Conservation (phyloP, 805 yeast genomes). For the Isabelozyma heimii region DNA sequence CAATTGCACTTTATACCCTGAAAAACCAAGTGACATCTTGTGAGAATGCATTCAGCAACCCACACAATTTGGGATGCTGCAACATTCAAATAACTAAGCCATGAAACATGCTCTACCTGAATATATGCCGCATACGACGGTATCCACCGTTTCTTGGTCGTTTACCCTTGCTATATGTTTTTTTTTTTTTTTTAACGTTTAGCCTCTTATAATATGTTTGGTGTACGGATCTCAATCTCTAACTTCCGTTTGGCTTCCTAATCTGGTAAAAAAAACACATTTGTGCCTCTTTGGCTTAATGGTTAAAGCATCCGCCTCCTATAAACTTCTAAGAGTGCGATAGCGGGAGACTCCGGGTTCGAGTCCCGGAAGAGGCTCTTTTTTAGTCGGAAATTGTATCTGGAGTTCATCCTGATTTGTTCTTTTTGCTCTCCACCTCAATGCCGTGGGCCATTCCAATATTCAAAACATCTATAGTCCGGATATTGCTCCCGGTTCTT, state of each 20-base stretch:
- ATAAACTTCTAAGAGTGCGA: conserved; percentile 1
- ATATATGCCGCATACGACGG: too few relatives aligned
- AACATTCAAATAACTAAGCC: too few relatives aligned
- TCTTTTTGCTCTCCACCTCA: not conserved
- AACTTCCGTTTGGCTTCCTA: not conserved
- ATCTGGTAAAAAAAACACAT: not conserved
- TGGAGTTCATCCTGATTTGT: not conserved
- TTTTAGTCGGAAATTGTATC: not conserved
- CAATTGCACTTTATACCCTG: too few relatives aligned
- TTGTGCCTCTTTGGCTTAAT: conserved; percentile 38
- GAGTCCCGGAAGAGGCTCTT: conserved; percentile 39
- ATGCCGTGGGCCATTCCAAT: not conserved
- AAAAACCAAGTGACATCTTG: too few relatives aligned
- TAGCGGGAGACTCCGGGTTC: conserved; percentile 41
- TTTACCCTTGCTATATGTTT: too few relatives aligned
- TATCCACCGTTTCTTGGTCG: too few relatives aligned
- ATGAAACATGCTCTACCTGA: too few relatives aligned
- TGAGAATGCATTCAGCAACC: too few relatives aligned
- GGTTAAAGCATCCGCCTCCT: conserved; percentile 53
- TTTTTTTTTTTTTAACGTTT: too few relatives aligned
- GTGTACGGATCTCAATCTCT: not conserved
- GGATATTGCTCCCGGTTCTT: conserved; percentile 5
- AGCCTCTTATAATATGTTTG: too few relatives aligned
- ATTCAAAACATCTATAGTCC: not conserved
- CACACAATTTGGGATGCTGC: too few relatives aligned